These are phyloP conservation scores for Buddleja alternifolia DNA, from an alignment of 257 asterid species.

Conservation along the genomic window DNA sequence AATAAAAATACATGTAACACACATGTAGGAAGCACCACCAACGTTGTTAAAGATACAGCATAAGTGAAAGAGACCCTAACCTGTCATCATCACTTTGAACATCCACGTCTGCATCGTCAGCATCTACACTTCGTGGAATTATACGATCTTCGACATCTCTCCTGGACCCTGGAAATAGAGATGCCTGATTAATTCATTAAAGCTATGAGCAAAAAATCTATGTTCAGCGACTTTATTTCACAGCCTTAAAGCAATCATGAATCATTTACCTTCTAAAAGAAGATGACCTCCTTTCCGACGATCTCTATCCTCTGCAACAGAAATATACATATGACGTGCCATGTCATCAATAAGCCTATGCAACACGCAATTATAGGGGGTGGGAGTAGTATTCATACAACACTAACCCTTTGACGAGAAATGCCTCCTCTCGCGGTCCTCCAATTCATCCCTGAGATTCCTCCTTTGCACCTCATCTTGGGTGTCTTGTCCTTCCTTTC, in stretches of 20 bases:
- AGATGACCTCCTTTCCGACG: conserved; percentile 81
- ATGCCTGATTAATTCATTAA: background rate
- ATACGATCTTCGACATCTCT: conserved; percentile 82
- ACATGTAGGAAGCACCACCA: background rate
- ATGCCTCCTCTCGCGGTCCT: conserved; percentile 64
- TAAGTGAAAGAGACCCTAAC: conserved; percentile 34
- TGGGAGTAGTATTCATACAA: background rate
- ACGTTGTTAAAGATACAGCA: background rate
- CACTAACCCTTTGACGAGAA: conserved; percentile 49
- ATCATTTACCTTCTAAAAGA: conserved; percentile 77
- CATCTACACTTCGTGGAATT: conserved; percentile 76
- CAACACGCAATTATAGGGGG: background rate
- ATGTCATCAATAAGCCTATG: conserved; percentile 3
- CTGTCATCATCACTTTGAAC: conserved; percentile 68
- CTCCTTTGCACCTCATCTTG: conserved; percentile 60
- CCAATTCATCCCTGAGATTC: conserved; percentile 65
- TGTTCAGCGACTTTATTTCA: background rate
- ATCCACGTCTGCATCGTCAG: conserved; percentile 81
- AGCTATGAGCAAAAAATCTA: background rate
- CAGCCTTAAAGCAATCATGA: conserved; percentile 6
- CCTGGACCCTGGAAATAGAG: conserved; percentile 56
- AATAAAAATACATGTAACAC: background rate
- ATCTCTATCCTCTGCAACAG: conserved; percentile 81
- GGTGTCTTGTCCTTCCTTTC: conserved; percentile 72
- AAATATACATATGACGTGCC: background rate